Percentiles rank a stretch among this genome's conserved stretches.
Evolutionary conservation across 2,329 filamentous ascomycete species (phyloP).

Genomic region (Paramyrothecium sp.): DNA sequence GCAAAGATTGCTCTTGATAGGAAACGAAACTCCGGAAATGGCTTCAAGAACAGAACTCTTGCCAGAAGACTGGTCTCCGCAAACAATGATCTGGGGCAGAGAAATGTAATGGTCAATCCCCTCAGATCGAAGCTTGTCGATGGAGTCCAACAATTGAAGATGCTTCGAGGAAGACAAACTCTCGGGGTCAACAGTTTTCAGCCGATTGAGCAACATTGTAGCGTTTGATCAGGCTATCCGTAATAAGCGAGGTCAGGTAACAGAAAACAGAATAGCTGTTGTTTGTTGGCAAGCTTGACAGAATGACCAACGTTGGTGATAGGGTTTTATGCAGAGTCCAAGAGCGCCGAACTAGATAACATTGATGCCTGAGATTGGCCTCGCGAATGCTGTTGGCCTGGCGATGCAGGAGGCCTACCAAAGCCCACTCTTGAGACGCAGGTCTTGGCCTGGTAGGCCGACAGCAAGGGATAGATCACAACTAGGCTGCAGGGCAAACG

Average conservation of each 20-base stretch:
- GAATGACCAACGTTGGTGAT: too few relatives aligned
- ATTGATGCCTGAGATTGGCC: background rate
- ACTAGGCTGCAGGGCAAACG: background rate
- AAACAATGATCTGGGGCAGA: slow-evolving; percentile 50
- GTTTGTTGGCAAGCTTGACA: too few relatives aligned
- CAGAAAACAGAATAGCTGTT: background rate
- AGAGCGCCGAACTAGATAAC: too few relatives aligned
- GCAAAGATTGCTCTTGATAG: slow-evolving; percentile 56
- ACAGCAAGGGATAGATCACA: background rate
- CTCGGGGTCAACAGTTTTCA: background rate
- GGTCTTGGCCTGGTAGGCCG: background rate
- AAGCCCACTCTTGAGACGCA: too few relatives aligned
- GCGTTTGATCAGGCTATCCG: background rate
- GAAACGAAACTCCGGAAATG: slow-evolving; percentile 60
- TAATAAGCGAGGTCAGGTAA: background rate
- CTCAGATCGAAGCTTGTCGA: slow-evolving; percentile 31
- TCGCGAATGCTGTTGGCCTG: background rate
- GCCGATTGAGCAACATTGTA: background rate
- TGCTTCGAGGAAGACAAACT: slow-evolving; percentile 2
- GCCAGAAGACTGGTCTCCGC: slow-evolving; percentile 60
- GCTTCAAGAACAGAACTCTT: slow-evolving; percentile 66
- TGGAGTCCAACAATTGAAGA: slow-evolving; percentile 26
- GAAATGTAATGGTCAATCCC: slow-evolving; percentile 33
- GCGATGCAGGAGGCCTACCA: background rate
- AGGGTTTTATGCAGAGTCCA: too few relatives aligned